Evolutionary conservation across 768 basidiomycete species (phyloP), one percentile per base, ranked within the genome.

Genomic region (Serendipita sp.): DNA sequence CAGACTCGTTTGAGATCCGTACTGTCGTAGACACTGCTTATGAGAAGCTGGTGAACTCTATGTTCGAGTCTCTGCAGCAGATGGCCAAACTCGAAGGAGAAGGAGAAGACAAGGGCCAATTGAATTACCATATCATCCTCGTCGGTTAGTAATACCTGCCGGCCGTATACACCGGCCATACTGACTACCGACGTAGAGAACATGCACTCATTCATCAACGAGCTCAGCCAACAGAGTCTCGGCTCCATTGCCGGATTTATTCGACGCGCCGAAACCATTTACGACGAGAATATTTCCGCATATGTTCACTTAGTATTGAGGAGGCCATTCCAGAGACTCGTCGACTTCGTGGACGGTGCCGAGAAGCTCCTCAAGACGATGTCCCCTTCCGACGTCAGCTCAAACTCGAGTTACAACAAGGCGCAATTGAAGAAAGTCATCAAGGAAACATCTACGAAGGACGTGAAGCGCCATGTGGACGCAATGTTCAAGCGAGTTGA

Each of bases 41-140:
- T 71, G 92, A 94, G 71, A 83, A 79, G 68, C 88, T 98, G 46
- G 87, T 92, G 43, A 84, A 87, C 66, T 78, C 85, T 46, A 96
- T 98, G 83, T 94, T 98, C 70, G 93, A 91, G 50, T 87, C 84
- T 13, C 73, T 98, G 66, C 93, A 92, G 74, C 92, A 94, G 66
- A 91, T 98, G 83, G 95, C 94, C 10, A 98, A 96, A 73, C 76
- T 95, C 79, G 88, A 93, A 64, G 89, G 91, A 0, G 91, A 90
- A 64, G 88, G 83, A 0, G 95, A 98, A 71, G 94, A 93, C 73
- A 98, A 98, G 74, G 93, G 93, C 0, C 92, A 95, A 71, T 80
- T 98, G 62, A 97, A 97, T 73, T 96, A 91, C 68, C 92, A 96
- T 71, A 91, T 97, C 68, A 87, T 95, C 70, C 78, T 98, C 66